Conservation (phyloP, 1,139 yeast genomes). For the Yamadazyma trypodendri region DNA sequence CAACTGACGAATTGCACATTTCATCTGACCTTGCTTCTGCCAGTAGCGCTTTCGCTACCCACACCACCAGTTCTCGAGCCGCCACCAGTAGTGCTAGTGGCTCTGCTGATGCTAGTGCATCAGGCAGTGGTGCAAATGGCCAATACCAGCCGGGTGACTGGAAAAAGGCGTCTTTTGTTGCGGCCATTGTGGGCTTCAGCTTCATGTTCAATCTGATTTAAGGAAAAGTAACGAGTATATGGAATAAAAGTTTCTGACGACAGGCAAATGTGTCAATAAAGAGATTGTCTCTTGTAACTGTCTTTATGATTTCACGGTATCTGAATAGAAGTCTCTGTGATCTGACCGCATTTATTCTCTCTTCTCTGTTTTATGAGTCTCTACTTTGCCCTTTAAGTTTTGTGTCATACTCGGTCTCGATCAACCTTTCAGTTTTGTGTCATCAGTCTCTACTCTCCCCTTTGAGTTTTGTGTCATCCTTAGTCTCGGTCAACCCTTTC, state of each 20-base stretch:
- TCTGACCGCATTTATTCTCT: too few relatives aligned
- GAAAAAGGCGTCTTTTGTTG: conserved; percentile 42
- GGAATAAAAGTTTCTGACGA: background rate
- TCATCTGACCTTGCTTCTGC: conserved; percentile 21
- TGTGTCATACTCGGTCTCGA: too few relatives aligned
- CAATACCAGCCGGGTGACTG: conserved; percentile 28
- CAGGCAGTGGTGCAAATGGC: conserved; percentile 19
- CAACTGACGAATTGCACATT: conserved; percentile 10
- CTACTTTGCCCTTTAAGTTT: too few relatives aligned
- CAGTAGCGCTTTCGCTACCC: conserved; percentile 9
- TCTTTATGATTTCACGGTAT: too few relatives aligned
- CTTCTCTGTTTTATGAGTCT: too few relatives aligned
- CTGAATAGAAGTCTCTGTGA: too few relatives aligned
- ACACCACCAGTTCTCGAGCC: conserved; percentile 14
- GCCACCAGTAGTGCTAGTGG: conserved; percentile 17
- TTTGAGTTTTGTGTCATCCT: too few relatives aligned
- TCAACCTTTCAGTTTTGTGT: too few relatives aligned
- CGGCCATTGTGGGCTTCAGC: conserved; percentile 38
- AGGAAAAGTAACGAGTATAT: background rate
- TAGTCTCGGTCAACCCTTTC: too few relatives aligned
- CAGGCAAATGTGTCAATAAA: too few relatives aligned
- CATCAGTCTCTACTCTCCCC: too few relatives aligned
- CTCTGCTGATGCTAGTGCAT: conserved; percentile 17
- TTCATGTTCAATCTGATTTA: conserved; percentile 30
- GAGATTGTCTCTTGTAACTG: too few relatives aligned